Evolutionary conservation across 2,329 filamentous ascomycete genomes (phyloP), one percentile per base, ranked within the genome.

Genomic region (Fusarium scirpi): DNA sequence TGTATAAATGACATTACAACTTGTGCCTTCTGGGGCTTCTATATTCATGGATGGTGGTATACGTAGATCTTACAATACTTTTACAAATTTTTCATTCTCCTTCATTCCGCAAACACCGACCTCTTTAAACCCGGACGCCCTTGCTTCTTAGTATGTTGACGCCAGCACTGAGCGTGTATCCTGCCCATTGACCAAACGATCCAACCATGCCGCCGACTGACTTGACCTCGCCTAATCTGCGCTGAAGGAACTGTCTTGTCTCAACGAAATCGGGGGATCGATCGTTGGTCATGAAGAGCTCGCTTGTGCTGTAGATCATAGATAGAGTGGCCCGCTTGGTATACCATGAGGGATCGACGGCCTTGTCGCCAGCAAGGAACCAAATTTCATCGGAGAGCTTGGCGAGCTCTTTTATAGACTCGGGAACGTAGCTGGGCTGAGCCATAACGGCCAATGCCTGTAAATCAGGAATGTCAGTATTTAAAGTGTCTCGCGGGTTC

Each of bases 221-320:
- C 72, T 87, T 85, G 32, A 88, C 83, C 82, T 97, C 94, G 63
- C 89, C 85, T 59, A 97, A 81, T 66, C 95, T 87, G 45, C 94
- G 86, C 58, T 91, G 87, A 56, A 98, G 82, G 78, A 98, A 99
- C 12, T 88, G 85, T 70, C 90, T 90, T 6, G 96, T 98, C 68
- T 94, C 92, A 12, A 77, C 79, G 75, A 92, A 96, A n/a, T 88
- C 89, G 1, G 86, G 82, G 6, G 91, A 94, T 65, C 84, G 85
- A 80, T 98, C 96, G 63, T 92, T 94, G 24, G 94, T 98, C 94
- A 98, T 98, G 82, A 94, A 97, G 8, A 98, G 84, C 81, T 99
- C 96, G 59, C 91, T 87, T 34, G 90, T 89, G 54, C 93, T 93
- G 74, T 89, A 90, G 44, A 87, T 83, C 72, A 85, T 81, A 34